Percentiles rank a stretch among this genome's conserved stretches.
phyloP scores from a whole-genome alignment of 1,139 yeast genomes.

The Saccharomyces hybrid region DNA sequence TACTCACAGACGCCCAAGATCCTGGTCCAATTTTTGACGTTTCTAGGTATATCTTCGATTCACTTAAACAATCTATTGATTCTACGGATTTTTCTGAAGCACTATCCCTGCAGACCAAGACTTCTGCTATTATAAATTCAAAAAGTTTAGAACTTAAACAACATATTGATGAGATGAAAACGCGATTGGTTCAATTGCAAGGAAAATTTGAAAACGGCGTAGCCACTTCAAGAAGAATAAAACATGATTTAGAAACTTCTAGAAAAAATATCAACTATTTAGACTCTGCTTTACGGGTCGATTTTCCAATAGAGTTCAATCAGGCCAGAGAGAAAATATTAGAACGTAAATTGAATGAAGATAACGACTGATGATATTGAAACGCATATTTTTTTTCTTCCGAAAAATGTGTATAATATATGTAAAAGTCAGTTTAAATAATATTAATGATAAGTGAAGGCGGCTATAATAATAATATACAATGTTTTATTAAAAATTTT shows the following conservation, averaged over 20 bases:
- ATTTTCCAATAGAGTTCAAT: slow-evolving; percentile 29
- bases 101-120: slow-evolving; percentile 28
- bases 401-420: neutral
- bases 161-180: slow-evolving; percentile 20
- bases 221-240: slow-evolving; percentile 15
- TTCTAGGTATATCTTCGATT: slow-evolving; percentile 27
- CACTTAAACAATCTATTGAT: slow-evolving; percentile 24
- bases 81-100: slow-evolving; percentile 29
- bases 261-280: slow-evolving; percentile 17
- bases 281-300: slow-evolving; percentile 17
- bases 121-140: slow-evolving; percentile 29
- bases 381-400: neutral
- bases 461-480: neutral
- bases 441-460: neutral
- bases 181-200: slow-evolving; percentile 14
- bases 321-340: slow-evolving; percentile 27
- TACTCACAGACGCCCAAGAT: slow-evolving; percentile 19
- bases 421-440: neutral
- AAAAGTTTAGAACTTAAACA: slow-evolving; percentile 28
- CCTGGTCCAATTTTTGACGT: slow-evolving; percentile 28
- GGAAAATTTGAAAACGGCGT: slow-evolving; percentile 22
- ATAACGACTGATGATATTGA: slow-evolving; percentile 1
- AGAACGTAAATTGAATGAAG: slow-evolving; percentile 20
- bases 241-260: slow-evolving; percentile 17
- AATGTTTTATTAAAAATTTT: neutral